phyloP scores from a whole-genome alignment of 352 stramenopile genomes.

The Pythium oligandrum region DNA sequence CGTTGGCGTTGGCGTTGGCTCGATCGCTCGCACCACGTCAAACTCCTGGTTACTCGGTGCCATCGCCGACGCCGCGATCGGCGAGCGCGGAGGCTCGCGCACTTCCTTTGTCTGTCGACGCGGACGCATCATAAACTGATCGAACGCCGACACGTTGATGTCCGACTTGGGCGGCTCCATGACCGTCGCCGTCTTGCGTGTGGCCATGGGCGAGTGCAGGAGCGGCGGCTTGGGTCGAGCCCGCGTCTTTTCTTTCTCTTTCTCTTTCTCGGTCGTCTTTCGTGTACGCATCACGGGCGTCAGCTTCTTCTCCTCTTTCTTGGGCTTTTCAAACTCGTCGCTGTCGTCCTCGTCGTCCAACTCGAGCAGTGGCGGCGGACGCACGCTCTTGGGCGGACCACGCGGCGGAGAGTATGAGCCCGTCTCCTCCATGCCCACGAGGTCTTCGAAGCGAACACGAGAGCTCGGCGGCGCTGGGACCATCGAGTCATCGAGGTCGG shows the following conservation, averaged over 20 bases:
- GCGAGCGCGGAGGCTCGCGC: too few species aligned
- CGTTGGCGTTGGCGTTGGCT: too few species aligned
- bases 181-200: constrained; percentile 12
- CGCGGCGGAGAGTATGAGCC: too few species aligned
- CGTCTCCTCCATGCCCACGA: neutral
- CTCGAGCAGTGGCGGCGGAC: constrained; percentile 1
- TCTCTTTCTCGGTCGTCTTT: constrained; percentile 5
- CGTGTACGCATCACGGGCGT: neutral
- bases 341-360: constrained; percentile 5
- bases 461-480: constrained; percentile 35
- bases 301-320: neutral
- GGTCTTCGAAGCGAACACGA: constrained; percentile 27
- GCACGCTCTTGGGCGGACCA: too few species aligned
- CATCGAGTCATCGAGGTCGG: constrained; percentile 6
- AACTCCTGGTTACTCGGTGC: too few species aligned
- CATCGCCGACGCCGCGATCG: too few species aligned
- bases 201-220: neutral
- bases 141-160: constrained; percentile 21
- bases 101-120: neutral
- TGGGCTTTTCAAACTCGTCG: neutral
- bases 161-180: constrained; percentile 32
- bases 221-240: neutral
- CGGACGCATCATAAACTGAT: constrained; percentile 1
- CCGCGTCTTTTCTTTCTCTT: neutral
- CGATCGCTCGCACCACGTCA: too few species aligned